A percentile compares a stretch with the other conserved stretches of the same genome.
These are phyloP conservation scores for Ilex paraguariensis DNA, from an alignment of 305 asterid species.

Conservation along the genomic window DNA sequence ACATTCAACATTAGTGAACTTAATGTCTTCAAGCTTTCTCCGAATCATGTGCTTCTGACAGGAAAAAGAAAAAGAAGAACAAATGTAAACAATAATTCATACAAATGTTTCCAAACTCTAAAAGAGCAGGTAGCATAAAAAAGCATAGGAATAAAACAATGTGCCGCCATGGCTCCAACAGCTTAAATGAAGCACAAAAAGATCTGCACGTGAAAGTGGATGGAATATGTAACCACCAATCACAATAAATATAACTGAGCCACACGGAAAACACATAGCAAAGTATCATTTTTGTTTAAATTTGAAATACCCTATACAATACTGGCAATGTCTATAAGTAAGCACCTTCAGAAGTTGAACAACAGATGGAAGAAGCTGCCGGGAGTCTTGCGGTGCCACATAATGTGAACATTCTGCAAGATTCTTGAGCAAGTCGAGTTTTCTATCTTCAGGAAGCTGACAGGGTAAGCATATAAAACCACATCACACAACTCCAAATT, in stretches of 20 bases:
- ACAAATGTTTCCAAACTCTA: neutral
- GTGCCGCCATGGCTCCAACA: no score
- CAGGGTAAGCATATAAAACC: constrained; percentile 9
- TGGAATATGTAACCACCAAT: no score
- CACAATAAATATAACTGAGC: no score
- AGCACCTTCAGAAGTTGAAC: constrained; percentile 89
- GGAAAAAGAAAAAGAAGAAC: constrained; percentile 9
- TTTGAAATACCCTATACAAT: no score
- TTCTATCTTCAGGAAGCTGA: constrained; percentile 80
- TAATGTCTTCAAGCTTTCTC: constrained; percentile 83
- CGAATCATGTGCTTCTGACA: constrained; percentile 82
- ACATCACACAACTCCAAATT: constrained; percentile 19
- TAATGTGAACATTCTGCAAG: constrained; percentile 82
- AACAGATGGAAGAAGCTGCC: constrained; percentile 76
- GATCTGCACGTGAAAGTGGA: no score
- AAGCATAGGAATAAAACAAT: neutral
- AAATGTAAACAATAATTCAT: constrained; percentile 5
- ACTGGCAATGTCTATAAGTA: neutral
- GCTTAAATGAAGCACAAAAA: no score
- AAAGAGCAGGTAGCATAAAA: neutral
- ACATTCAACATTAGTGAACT: constrained; percentile 69
- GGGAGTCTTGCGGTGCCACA: constrained; percentile 80
- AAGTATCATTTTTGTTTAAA: no score
- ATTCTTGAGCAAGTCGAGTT: constrained; percentile 72
- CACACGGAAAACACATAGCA: no score